Percentiles rank a stretch among this genome's conserved stretches.
phyloP scores from a whole-genome alignment of 257 asterid species.

The Ilex asprella region DNA sequence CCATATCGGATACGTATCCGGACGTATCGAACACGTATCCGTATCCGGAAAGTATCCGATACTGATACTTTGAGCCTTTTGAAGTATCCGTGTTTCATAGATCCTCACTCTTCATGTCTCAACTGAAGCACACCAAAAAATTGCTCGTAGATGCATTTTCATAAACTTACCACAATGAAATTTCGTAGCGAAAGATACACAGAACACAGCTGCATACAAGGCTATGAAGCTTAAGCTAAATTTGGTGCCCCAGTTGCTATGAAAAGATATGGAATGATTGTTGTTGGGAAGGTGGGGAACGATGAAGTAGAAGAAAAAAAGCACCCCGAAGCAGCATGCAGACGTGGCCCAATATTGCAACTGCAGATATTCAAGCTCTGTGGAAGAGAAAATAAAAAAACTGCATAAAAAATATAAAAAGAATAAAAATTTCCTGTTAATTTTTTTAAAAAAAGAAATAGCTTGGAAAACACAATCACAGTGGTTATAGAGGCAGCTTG shows the following conservation, averaged over 20 bases:
- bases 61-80: too few relatives aligned
- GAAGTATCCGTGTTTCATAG: too few relatives aligned
- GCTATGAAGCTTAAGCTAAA: conserved; percentile 34
- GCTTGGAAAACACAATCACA: not conserved
- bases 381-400: conserved; percentile 1
- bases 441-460: not conserved
- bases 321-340: conserved; percentile 58
- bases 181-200: conserved; percentile 31
- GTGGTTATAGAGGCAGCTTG: not conserved
- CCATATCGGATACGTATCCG: too few relatives aligned
- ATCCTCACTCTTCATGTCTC: not conserved
- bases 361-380: conserved; percentile 72
- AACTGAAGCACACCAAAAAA: conserved; percentile 4
- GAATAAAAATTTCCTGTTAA: not conserved
- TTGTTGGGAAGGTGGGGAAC: conserved; percentile 31
- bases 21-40: too few relatives aligned
- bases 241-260: conserved; percentile 23
- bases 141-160: conserved; percentile 5
- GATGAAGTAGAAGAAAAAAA: conserved; percentile 40
- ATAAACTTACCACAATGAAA: conserved; percentile 31
- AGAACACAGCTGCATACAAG: conserved; percentile 38
- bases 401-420: not conserved
- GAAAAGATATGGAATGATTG: conserved; percentile 14
- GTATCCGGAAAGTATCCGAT: too few relatives aligned
- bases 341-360: conserved; percentile 77